A percentile compares a stretch with the other conserved stretches of the same genome.
Conservation (phyloP, 169 alveolate genomes). For the Plasmodium relictum region DNA sequence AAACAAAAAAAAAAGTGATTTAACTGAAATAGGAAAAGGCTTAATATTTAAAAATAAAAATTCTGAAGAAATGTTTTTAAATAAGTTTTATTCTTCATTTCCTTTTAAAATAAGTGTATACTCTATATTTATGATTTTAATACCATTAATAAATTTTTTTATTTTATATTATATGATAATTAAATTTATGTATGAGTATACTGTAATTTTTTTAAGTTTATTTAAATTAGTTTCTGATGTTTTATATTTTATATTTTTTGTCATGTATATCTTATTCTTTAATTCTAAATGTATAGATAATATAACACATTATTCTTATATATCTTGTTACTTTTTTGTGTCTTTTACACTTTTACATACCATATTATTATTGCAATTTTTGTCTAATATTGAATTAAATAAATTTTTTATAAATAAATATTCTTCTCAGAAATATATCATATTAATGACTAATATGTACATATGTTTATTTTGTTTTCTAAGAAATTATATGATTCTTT, state of each 20-base stretch:
- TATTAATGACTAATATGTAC: slow-evolving; percentile 17
- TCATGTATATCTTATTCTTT: slow-evolving; percentile 31
- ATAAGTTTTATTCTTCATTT: slow-evolving; percentile 63
- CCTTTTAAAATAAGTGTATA: slow-evolving; percentile 51
- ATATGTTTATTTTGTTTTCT: slow-evolving; percentile 42
- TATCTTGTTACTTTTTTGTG: slow-evolving; percentile 34
- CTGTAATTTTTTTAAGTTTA: background rate
- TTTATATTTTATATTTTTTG: slow-evolving; percentile 50
- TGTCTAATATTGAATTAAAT: background rate
- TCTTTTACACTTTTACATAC: slow-evolving; percentile 25
- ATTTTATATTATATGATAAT: slow-evolving; percentile 36
- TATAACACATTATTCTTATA: slow-evolving; percentile 23
- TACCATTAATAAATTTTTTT: slow-evolving; percentile 33
- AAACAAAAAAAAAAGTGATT: background rate
- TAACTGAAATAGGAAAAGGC: background rate
- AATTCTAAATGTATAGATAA: slow-evolving; percentile 42
- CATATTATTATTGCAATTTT: slow-evolving; percentile 16
- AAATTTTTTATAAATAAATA: background rate
- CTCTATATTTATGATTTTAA: slow-evolving; percentile 39
- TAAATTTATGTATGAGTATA: slow-evolving; percentile 5
- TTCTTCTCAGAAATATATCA: slow-evolving; percentile 7
- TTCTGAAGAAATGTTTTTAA: slow-evolving; percentile 45
- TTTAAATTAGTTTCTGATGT: slow-evolving; percentile 37
- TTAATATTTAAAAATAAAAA: slow-evolving; percentile 21
- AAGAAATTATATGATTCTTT: slow-evolving; percentile 65